Evolutionary conservation across 371 early-diverging fungal species (phyloP).

Genomic region (Cokeromyces recurvatus): DNA sequence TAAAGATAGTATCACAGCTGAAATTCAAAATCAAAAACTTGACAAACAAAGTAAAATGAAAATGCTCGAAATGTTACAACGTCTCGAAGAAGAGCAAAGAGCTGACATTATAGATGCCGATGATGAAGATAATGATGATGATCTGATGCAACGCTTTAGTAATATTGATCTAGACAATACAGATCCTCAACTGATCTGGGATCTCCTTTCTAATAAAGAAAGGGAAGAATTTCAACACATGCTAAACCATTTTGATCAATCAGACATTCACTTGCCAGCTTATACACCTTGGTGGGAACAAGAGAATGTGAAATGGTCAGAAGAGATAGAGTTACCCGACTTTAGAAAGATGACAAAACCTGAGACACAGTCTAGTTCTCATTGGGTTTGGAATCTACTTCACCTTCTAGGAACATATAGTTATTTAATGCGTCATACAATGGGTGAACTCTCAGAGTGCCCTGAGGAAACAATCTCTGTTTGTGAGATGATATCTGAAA

Average conservation of each 20-base stretch:
- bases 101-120: slow-evolving; percentile 9
- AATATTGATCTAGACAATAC: slow-evolving; percentile 49
- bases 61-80: slow-evolving; percentile 52
- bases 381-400: slow-evolving; percentile 24
- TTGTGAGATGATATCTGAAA: slow-evolving; percentile 8
- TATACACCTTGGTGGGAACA: slow-evolving; percentile 41
- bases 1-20: slow-evolving; percentile 53
- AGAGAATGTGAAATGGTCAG: slow-evolving; percentile 2
- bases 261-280: slow-evolving; percentile 10
- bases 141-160: slow-evolving; percentile 42
- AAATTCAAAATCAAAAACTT: slow-evolving; percentile 44
- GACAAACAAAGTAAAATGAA: slow-evolving; percentile 40
- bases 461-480: slow-evolving; percentile 6
- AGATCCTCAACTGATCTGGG: slow-evolving; percentile 50
- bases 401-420: slow-evolving; percentile 27
- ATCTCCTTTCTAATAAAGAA: slow-evolving; percentile 48
- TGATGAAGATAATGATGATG: slow-evolving; percentile 36
- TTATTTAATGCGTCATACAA: slow-evolving; percentile 32
- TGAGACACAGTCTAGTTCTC: slow-evolving; percentile 10
- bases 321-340: slow-evolving; percentile 7
- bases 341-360: slow-evolving; percentile 15
- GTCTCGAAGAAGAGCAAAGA: slow-evolving; percentile 43
- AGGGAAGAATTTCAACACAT: slow-evolving; percentile 46
- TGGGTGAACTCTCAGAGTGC: slow-evolving; percentile 30
- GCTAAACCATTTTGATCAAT: slow-evolving; percentile 1